phyloP scores from a whole-genome alignment of 1,139 yeast species.

The Zygoascus meyerae region DNA sequence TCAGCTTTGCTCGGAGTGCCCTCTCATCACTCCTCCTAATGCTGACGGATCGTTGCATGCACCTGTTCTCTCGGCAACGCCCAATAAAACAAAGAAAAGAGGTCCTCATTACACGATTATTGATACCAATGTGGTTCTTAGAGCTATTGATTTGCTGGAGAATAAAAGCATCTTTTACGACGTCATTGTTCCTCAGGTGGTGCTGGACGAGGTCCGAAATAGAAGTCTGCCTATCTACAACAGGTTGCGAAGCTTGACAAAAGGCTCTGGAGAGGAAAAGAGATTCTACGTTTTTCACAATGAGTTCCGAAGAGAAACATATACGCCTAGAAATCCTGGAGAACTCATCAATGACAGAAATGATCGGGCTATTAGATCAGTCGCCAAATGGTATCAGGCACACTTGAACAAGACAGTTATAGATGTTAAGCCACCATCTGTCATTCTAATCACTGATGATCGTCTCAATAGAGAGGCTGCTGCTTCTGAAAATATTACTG shows the following conservation, averaged over 20 bases:
- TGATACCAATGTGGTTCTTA: constrained; percentile 84
- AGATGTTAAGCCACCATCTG: constrained; percentile 28
- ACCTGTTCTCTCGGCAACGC: constrained; percentile 41
- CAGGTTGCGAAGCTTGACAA: constrained; percentile 70
- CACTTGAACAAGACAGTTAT: constrained; percentile 46
- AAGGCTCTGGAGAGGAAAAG: constrained; percentile 53
- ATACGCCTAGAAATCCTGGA: constrained; percentile 51
- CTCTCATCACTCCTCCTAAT: constrained; percentile 34
- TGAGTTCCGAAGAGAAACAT: constrained; percentile 76
- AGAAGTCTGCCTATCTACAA: constrained; percentile 84
- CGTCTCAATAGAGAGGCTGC: constrained; percentile 61
- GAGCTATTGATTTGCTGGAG: constrained; percentile 87
- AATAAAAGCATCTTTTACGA: constrained; percentile 72
- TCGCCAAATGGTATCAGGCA: constrained; percentile 61
- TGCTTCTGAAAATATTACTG: constrained; percentile 45
- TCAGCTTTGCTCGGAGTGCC: constrained; percentile 58
- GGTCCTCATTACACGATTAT: constrained; percentile 73
- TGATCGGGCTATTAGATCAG: constrained; percentile 80
- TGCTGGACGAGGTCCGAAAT: constrained; percentile 86
- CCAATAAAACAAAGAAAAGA: constrained; percentile 51
- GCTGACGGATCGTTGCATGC: constrained; percentile 40
- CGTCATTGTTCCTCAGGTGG: constrained; percentile 90
- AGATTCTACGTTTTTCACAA: constrained; percentile 90
- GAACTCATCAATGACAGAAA: constrained; percentile 87
- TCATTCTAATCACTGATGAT: constrained; percentile 75